Base-by-base conservation (phyloP, 2,329 filamentous ascomycete genomes). In the Pezicula rhizophila region DNA sequence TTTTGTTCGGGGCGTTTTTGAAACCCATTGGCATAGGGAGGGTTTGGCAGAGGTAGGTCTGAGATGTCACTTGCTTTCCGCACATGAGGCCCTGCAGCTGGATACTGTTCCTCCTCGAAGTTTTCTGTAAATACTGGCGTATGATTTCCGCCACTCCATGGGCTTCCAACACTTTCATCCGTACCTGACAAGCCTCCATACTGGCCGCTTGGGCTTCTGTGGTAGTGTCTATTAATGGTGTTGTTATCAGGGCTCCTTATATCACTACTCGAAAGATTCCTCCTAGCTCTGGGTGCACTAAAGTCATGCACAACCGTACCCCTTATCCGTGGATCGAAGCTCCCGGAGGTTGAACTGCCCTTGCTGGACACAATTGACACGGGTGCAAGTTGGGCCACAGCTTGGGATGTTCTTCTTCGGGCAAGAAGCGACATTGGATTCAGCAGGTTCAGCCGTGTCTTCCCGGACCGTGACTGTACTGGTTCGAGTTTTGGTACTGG, bases 231-330 rank as follows among this genome's bases (percentile, higher is more conserved):
- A 1, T 34, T 11, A 4, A 34, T 28, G 34, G 42, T 48, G 17
- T 18, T 31, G 20, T n/a, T 26, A 12, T 55, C 55, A 33, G 53
- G 50, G 12, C 42, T 33, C 35, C 48, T 52, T 6, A 54, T 46
- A 57, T 62, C 59, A 45, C 50, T 56, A 25, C 55, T 67, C 20
- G 68, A 64, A 3, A 70, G 53, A 25, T 68, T 64, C 41, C 65
- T 73, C 52, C 69, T 73, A 20, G 71, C 72, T 44, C 79, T 70
- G 1, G 80, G 81, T 0, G 78, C 79, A 58, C 80, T 84, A 57
- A 84, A 85, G 62, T 82, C 82, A 60, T 86, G 83, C 44, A 84
- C 75, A 42, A 74, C 71, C 7, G 78, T 86, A 43, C 79, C 83
- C 58, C 74, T 75, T 54, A 86, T 86, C 8, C 79, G 73, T 15